Evolutionary conservation across 306 rosid genomes (phyloP).

Genomic region (Trifolium dubium): DNA sequence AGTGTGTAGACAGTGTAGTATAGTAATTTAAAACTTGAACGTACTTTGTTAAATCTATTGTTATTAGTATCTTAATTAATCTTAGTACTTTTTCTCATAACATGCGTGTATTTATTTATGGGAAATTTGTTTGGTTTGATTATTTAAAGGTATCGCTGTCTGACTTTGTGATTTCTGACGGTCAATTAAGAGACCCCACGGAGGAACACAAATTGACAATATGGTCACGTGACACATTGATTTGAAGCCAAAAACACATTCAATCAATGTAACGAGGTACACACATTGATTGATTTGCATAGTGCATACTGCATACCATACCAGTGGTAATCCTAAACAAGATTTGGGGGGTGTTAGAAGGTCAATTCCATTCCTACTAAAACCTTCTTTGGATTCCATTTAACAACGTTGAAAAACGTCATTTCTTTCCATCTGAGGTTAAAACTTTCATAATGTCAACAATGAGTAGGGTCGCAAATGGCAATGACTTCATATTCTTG

Average conservation of each 20-base stretch:
- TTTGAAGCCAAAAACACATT: conserved; percentile 42
- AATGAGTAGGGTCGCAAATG: not conserved
- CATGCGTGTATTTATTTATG: no score
- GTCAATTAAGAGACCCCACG: conserved; percentile 48
- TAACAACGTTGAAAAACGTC: conserved; percentile 37
- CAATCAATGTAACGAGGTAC: conserved; percentile 36
- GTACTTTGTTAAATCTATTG: no score
- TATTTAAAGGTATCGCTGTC: not conserved
- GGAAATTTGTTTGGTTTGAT: no score
- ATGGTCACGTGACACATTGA: conserved; percentile 44
- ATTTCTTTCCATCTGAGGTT: not conserved
- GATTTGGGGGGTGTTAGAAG: conserved; percentile 37
- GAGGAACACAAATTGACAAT: conserved; percentile 43
- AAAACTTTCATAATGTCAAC: conserved; percentile 21
- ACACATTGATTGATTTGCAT: conserved; percentile 31
- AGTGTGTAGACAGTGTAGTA: no score
- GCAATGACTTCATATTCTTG: not conserved
- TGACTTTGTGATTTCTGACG: conserved; percentile 41
- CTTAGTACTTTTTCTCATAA: no score
- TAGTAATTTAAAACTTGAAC: not conserved
- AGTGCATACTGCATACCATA: conserved; percentile 16
- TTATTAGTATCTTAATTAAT: no score
- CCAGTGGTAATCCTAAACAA: not conserved
- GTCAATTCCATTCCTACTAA: conserved; percentile 56
- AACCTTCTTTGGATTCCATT: conserved; percentile 65